A percentile compares a stretch with the other conserved stretches of the same genome.
These are phyloP conservation scores for Naegleria fowleri DNA, from an alignment of 208 protist species.

Conservation along the genomic window DNA sequence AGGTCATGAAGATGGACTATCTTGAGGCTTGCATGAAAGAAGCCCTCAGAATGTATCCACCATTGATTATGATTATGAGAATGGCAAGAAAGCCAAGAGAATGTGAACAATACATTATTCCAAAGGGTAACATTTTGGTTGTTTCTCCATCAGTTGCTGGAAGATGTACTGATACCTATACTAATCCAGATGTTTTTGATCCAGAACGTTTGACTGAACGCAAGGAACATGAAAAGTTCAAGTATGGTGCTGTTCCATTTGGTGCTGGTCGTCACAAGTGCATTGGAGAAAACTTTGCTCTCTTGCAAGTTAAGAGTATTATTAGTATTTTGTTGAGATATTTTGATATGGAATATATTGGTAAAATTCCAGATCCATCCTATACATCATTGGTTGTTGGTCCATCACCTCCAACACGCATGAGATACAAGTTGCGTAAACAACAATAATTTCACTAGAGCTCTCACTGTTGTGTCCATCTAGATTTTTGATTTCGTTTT, in stretches of 20 bases:
- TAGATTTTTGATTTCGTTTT: too few relatives aligned
- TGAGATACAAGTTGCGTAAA: conserved; percentile 28
- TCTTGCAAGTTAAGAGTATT: conserved; percentile 82
- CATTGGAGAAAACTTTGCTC: conserved; percentile 82
- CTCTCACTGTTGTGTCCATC: too few relatives aligned
- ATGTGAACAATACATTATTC: conserved; percentile 62
- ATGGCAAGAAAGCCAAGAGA: conserved; percentile 68
- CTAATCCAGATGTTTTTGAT: conserved; percentile 67
- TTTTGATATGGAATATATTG: conserved; percentile 73
- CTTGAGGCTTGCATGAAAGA: conserved; percentile 70
- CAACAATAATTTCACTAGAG: background rate
- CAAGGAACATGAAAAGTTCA: conserved; percentile 62
- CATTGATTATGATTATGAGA: conserved; percentile 80
- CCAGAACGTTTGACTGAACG: conserved; percentile 56
- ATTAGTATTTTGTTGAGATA: conserved; percentile 67
- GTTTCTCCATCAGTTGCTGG: conserved; percentile 70
- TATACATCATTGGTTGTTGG: conserved; percentile 80
- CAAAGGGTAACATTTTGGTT: conserved; percentile 73
- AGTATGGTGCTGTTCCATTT: conserved; percentile 71
- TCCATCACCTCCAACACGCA: conserved; percentile 44
- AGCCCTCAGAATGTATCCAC: conserved; percentile 78
- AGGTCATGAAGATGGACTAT: conserved; percentile 78
- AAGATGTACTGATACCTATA: conserved; percentile 68
- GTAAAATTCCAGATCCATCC: conserved; percentile 63
- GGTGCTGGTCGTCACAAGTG: conserved; percentile 78